phyloP scores from a whole-genome alignment of 2,329 filamentous ascomycete species.

The Alternaria brassicicola region DNA sequence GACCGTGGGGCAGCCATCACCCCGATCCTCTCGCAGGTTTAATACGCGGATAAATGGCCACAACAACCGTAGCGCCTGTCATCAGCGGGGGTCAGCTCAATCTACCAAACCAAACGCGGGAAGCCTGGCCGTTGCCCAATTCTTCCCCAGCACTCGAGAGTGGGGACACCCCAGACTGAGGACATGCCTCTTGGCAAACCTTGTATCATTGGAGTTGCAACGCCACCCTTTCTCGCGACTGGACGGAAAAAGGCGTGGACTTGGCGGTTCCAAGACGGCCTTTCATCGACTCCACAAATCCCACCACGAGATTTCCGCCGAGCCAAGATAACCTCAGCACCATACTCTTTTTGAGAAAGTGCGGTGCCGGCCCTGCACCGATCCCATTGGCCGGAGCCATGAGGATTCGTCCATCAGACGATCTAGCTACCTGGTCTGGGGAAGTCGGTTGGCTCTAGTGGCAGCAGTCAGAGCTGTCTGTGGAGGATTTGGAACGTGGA shows the following conservation, averaged over 20 bases:
- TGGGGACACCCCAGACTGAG: conserved; percentile 6
- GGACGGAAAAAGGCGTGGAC: conserved; percentile 23
- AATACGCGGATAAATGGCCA: conserved; percentile 30
- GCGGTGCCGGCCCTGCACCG: neutral
- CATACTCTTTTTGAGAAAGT: conserved; percentile 10
- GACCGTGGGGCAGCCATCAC: conserved; percentile 18
- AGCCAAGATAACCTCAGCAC: conserved; percentile 11
- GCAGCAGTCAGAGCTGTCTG: conserved; percentile 1
- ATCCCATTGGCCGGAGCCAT: conserved; percentile 17
- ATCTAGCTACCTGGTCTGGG: conserved; percentile 15
- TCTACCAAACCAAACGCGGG: neutral
- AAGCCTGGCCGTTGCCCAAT: conserved; percentile 1
- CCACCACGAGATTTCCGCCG: conserved; percentile 5
- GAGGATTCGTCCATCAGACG: conserved; percentile 1
- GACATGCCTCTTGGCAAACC: neutral
- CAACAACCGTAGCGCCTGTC: conserved; percentile 20
- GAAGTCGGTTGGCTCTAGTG: conserved; percentile 11
- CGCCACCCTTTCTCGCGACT: conserved; percentile 15
- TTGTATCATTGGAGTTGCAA: neutral
- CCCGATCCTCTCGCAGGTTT: conserved; percentile 10
- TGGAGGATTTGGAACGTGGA: conserved; percentile 5
- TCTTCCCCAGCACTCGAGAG: conserved; percentile 2
- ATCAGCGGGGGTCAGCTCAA: conserved; percentile 7
- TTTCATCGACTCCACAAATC: conserved; percentile 24
- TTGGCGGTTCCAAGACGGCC: conserved; percentile 32